Evolutionary conservation across 2,329 filamentous ascomycete species (phyloP).

Genomic region (Torrubiella hemipterigena): DNA sequence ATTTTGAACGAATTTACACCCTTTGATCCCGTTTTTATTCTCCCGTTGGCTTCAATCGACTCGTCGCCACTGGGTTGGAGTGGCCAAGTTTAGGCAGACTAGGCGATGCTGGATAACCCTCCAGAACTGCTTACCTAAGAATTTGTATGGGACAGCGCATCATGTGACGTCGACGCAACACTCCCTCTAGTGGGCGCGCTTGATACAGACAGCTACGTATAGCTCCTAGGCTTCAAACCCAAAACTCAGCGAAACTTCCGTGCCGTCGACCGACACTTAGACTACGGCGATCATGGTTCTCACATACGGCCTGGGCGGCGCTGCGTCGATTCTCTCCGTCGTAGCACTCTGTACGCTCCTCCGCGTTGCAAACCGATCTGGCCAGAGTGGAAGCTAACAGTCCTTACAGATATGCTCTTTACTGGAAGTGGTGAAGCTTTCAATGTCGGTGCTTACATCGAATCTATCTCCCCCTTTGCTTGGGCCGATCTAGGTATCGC

Average conservation of each 20-base stretch:
- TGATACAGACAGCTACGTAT: too few species aligned
- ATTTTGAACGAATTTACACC: slow-evolving; percentile 23
- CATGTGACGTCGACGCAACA: slow-evolving; percentile 7
- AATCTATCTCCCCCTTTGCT: slow-evolving; percentile 84
- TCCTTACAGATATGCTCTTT: slow-evolving; percentile 93
- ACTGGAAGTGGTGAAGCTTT: slow-evolving; percentile 92
- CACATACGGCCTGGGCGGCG: slow-evolving; percentile 57
- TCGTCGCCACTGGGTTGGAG: too few species aligned
- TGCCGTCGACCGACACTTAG: slow-evolving; percentile 11
- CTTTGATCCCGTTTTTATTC: slow-evolving; percentile 2
- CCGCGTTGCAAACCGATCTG: slow-evolving; percentile 6
- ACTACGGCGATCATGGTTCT: slow-evolving; percentile 50
- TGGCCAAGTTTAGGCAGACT: too few species aligned
- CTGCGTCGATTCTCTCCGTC: slow-evolving; percentile 55
- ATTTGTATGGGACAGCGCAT: too few species aligned
- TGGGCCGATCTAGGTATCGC: slow-evolving; percentile 88
- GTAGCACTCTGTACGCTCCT: slow-evolving; percentile 64
- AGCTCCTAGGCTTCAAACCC: too few species aligned
- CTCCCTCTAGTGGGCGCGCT: too few species aligned
- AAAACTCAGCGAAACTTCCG: slow-evolving; percentile 8
- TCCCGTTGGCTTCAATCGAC: too few species aligned
- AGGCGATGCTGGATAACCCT: too few species aligned
- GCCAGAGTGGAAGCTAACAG: too few species aligned
- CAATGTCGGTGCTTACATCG: slow-evolving; percentile 92
- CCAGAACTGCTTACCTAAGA: too few species aligned